These are phyloP conservation scores for Albugo candida DNA, from an alignment of 352 stramenopile species.

Conservation along the genomic window DNA sequence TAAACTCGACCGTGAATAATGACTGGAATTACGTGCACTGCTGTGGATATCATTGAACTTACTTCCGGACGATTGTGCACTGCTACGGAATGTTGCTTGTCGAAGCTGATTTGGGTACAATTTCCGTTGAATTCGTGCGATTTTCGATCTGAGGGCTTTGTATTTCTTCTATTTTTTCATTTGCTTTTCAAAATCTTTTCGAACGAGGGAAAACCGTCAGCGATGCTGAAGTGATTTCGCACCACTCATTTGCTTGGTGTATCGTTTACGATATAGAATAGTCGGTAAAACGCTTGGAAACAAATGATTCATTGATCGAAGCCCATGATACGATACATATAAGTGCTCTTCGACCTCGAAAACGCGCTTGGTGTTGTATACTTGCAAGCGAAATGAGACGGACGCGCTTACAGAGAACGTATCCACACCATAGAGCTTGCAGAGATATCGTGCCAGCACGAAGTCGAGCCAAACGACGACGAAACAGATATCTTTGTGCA, in stretches of 20 bases:
- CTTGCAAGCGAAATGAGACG: slow-evolving; percentile 22
- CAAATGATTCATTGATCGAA: slow-evolving; percentile 58
- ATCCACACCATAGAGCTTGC: slow-evolving; percentile 59
- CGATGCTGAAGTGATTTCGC: slow-evolving; percentile 46
- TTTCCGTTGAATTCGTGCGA: slow-evolving; percentile 46
- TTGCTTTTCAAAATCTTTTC: slow-evolving; percentile 48
- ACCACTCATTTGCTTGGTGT: slow-evolving; percentile 26
- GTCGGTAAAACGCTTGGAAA: slow-evolving; percentile 49
- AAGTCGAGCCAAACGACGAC: slow-evolving; percentile 25
- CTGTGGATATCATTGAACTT: neutral
- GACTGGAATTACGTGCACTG: neutral
- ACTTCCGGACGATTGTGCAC: neutral
- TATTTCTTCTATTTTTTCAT: slow-evolving; percentile 73
- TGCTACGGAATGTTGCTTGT: neutral
- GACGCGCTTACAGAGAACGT: slow-evolving; percentile 37
- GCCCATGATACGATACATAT: slow-evolving; percentile 44
- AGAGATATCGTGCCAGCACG: slow-evolving; percentile 28
- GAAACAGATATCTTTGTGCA: slow-evolving; percentile 38
- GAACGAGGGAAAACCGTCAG: slow-evolving; percentile 53
- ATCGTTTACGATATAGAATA: slow-evolving; percentile 29
- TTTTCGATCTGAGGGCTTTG: slow-evolving; percentile 47
- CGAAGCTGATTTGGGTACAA: slow-evolving; percentile 35
- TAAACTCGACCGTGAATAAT: neutral
- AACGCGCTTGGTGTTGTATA: slow-evolving; percentile 32
- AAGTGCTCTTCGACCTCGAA: slow-evolving; percentile 30